Percentiles rank a stretch among this genome's conserved stretches.
These are phyloP conservation scores for Bauhinia variegata DNA, from an alignment of 306 rosid species.

Conservation along the genomic window DNA sequence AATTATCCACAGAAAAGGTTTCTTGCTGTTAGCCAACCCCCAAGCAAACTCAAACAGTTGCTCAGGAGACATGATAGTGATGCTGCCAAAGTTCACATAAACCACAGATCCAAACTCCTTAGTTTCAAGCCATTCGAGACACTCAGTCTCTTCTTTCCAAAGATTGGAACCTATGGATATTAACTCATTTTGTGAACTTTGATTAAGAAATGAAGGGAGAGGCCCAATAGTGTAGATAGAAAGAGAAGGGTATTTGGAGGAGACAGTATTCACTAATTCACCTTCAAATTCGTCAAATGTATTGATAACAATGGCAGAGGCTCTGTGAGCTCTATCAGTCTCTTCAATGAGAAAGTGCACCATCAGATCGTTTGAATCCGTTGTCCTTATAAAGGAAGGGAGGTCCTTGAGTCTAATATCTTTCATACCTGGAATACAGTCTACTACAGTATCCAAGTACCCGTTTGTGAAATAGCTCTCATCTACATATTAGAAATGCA, in stretches of 20 bases:
- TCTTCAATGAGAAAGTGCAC: not conserved
- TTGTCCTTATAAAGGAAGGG: slow-evolving; percentile 19
- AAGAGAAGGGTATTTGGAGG: slow-evolving; percentile 3
- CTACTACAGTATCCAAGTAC: slow-evolving; percentile 18
- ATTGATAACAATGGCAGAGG: slow-evolving; percentile 29
- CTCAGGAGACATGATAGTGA: slow-evolving; percentile 10
- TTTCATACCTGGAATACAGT: slow-evolving; percentile 37
- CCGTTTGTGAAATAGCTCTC: slow-evolving; percentile 29
- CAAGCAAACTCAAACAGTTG: slow-evolving; percentile 36
- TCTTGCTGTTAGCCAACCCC: slow-evolving; percentile 30
- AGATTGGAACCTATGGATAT: slow-evolving; percentile 17
- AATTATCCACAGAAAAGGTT: not conserved
- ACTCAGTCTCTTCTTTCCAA: slow-evolving; percentile 19
- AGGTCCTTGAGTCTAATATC: slow-evolving; percentile 32
- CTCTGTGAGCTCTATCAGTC: not conserved
- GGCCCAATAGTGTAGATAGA: slow-evolving; percentile 3
- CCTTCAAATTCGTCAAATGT: slow-evolving; percentile 34
- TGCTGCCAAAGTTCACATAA: slow-evolving; percentile 13
- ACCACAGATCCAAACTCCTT: slow-evolving; percentile 18
- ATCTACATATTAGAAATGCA: slow-evolving; percentile 2
- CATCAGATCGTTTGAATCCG: slow-evolving; percentile 22
- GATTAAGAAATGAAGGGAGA: not conserved
- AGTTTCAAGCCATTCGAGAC: slow-evolving; percentile 26
- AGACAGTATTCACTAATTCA: slow-evolving; percentile 15
- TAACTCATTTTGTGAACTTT: not conserved